Conservation (phyloP, 352 stramenopile genomes). For the Phytopythium litorale region DNA sequence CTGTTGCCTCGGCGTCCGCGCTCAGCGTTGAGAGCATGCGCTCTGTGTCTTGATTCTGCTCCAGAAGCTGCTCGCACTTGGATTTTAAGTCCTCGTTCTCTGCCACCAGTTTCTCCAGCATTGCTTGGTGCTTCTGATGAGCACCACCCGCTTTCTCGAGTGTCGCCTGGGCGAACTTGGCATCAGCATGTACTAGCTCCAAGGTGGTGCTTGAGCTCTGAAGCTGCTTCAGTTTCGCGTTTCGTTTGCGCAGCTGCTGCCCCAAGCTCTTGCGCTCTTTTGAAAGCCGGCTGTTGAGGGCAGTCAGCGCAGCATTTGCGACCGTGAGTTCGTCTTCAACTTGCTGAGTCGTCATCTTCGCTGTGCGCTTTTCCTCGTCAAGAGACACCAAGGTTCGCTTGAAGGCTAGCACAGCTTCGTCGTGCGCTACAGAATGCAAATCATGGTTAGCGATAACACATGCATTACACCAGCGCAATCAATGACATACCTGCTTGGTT, state of each 20-base stretch:
- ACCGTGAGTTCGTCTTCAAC: constrained; percentile 14
- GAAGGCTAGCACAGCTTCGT: constrained; percentile 10
- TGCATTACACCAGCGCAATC: background rate
- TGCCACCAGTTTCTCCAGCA: background rate
- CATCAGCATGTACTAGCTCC: background rate
- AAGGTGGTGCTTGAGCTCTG: background rate
- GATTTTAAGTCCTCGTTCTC: background rate
- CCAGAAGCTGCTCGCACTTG: background rate
- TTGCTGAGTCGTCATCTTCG: background rate
- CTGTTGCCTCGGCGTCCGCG: background rate
- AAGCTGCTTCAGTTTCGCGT: background rate
- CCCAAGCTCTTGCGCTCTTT: constrained; percentile 1
- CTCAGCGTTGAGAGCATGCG: background rate
- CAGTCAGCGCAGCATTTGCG: constrained; percentile 17
- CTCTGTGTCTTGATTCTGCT: background rate
- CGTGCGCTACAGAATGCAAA: constrained; percentile 14
- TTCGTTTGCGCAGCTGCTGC: constrained; percentile 1
- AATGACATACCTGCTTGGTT: constrained; percentile 22
- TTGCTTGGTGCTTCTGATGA: background rate
- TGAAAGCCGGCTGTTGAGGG: background rate
- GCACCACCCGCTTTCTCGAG: background rate
- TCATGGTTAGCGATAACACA: constrained; percentile 1
- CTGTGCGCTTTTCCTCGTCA: background rate
- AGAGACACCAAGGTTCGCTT: constrained; percentile 15
- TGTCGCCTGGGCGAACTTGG: background rate